Conservation (phyloP, 768 basidiomycete genomes). For the Lactarius deliciosus region DNA sequence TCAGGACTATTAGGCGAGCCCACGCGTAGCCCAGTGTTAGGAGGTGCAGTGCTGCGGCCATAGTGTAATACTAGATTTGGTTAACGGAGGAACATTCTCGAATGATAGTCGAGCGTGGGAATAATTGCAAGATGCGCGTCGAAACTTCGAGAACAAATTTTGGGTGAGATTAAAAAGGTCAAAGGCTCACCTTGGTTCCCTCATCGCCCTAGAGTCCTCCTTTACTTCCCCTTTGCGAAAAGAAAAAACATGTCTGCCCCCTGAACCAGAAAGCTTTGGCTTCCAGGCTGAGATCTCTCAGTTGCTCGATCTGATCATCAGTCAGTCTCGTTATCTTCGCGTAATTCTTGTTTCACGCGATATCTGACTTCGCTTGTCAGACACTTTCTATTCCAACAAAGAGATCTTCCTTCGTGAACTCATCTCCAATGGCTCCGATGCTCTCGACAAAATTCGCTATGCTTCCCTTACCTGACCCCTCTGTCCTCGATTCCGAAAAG, state of each 20-base stretch:
- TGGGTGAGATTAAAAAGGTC: constrained; percentile 40
- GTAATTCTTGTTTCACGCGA: constrained; percentile 1
- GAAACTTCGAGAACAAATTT: constrained; percentile 48
- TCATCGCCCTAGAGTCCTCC: constrained; percentile 19
- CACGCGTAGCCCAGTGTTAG: constrained; percentile 41
- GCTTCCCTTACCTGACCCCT: constrained; percentile 91
- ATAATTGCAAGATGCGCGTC: constrained; percentile 32
- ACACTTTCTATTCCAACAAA: constrained; percentile 99
- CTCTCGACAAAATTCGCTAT: constrained; percentile 98
- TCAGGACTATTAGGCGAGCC: constrained; percentile 48
- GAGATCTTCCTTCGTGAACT: constrained; percentile 99
- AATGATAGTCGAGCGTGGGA: constrained; percentile 29
- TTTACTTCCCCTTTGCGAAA: constrained; percentile 27
- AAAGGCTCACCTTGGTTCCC: constrained; percentile 19
- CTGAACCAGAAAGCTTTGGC: constrained; percentile 75
- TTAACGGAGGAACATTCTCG: constrained; percentile 35
- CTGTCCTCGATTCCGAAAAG: constrained; percentile 85
- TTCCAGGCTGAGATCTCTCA: constrained; percentile 99
- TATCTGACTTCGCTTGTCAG: constrained; percentile 40
- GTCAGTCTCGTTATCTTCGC: constrained; percentile 45
- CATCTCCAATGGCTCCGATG: constrained; percentile 97
- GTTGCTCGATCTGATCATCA: constrained; percentile 98
- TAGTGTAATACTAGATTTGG: constrained; percentile 5
- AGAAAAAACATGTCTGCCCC: constrained; percentile 51
- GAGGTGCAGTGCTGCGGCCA: constrained; percentile 17